Base-by-base conservation (phyloP, 2,329 filamentous ascomycete genomes). In the Pestalotiopsis sp. region DNA sequence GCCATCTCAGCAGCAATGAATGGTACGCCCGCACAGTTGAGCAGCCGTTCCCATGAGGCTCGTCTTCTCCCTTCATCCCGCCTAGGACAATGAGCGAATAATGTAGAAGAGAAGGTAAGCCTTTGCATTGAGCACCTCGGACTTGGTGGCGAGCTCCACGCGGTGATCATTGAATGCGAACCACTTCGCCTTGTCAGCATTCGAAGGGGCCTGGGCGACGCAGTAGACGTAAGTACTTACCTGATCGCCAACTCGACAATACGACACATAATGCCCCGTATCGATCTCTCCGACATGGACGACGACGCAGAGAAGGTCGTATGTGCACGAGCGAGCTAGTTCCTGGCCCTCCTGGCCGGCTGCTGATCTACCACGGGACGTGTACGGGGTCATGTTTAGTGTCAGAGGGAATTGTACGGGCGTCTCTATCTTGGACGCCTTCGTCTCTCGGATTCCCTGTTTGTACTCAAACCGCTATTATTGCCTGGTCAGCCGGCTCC, bases 151-250 rank as follows among this genome's bases (percentile, higher is more conserved):
- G 68, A 95, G 78, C 70, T 95, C 93, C 27, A 98, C 95, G 78
- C 94, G 94, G 78, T 96, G 95, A 78, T 98, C 95, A 76, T 98
- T 97, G 81, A 98, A 98, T 67, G 93, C 90, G 79, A 97, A 97
- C 95, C 95, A 98, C 87, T 97, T 73, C 17, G 70, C 7, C 77
- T 4, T 38, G 7, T 71, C 74, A 65, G 41, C 41, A 31, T 52
- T n/a, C 17, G 17, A 17, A 45, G 20, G 13, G 20, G 52, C 13
- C 56, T 64, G 38, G 49, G 17, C 27, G 13, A 23, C n/a, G 20
- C 31, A 36, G 6, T 36, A 13, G 13, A 64, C 20, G 40, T 49
- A 17, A 57, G 52, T 56, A 77, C 84, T 71, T 79, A 89, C 88
- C 84, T 92, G 89, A 67, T 93, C 92, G 4, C 91, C 92, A 69